Percentiles rank a stretch among this genome's conserved stretches.
Conservation (phyloP, 768 basidiomycete genomes). For the Psilocybe tampanensis region DNA sequence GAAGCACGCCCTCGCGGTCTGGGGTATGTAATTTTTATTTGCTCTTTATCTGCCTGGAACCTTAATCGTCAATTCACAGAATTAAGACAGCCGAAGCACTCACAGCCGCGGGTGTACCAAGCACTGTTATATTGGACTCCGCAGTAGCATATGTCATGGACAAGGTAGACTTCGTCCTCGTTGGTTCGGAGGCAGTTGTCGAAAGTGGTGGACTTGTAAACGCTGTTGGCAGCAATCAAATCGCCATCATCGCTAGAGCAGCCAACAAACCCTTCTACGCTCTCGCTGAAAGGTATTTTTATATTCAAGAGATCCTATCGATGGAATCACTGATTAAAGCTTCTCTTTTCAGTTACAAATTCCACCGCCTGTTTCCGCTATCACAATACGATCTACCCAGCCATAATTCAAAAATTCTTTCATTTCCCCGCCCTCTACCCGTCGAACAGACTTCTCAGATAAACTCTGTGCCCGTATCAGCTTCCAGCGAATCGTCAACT, state of each 20-base stretch:
- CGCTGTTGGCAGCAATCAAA: conserved; percentile 94
- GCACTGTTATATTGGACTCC: conserved; percentile 92
- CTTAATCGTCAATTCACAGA: conserved; percentile 42
- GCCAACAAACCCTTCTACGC: conserved; percentile 97
- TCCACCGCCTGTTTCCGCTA: conserved; percentile 92
- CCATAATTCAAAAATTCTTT: conserved; percentile 73
- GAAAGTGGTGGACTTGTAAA: conserved; percentile 94
- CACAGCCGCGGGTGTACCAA: conserved; percentile 89
- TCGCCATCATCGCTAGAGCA: conserved; percentile 94
- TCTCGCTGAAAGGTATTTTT: conserved; percentile 79
- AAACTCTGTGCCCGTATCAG: conserved; percentile 19
- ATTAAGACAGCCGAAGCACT: conserved; percentile 90
- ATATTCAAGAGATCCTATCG: conserved; percentile 22
- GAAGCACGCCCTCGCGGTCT: conserved; percentile 90
- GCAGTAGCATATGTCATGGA: conserved; percentile 98
- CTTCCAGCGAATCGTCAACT: conserved; percentile 14
- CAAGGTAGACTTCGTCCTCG: conserved; percentile 91
- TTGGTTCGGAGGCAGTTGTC: conserved; percentile 97
- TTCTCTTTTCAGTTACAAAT: conserved; percentile 79
- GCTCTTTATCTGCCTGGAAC: conserved; percentile 10
- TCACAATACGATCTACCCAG: conserved; percentile 90
- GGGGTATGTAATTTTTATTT: conserved; percentile 58
- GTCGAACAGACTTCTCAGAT: conserved; percentile 25
- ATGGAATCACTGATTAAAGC: conserved; percentile 20
- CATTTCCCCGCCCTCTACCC: conserved; percentile 54